phyloP scores from a whole-genome alignment of 208 protist genomes.

The Tritrichomonas musculus region DNA sequence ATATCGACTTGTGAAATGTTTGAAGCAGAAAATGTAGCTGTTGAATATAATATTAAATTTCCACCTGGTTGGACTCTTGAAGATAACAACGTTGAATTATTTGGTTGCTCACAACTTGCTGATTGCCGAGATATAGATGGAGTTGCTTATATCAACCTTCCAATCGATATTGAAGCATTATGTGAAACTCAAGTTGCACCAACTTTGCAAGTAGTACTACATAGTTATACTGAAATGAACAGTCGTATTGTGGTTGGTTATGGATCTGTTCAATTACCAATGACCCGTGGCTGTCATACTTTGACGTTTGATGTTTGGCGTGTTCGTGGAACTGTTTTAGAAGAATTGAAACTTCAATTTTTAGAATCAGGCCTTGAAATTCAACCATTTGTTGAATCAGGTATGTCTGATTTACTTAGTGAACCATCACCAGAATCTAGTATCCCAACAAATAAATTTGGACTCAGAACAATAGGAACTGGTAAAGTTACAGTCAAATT shows the following conservation, averaged over 20 bases:
- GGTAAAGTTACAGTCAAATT: background rate
- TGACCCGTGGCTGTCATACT: background rate
- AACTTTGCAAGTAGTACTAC: background rate
- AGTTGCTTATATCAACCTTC: background rate
- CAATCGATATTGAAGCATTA: background rate
- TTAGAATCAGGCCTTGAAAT: background rate
- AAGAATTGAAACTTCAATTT: slow-evolving; percentile 1
- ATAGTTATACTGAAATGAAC: background rate
- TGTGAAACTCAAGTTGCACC: background rate
- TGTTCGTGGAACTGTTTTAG: background rate
- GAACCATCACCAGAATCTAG: background rate
- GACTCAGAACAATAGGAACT: background rate
- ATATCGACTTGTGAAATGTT: background rate
- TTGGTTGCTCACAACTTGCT: background rate
- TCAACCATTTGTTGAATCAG: background rate
- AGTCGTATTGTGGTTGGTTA: background rate
- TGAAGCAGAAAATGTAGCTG: background rate
- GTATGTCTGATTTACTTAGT: background rate
- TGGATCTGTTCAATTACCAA: background rate
- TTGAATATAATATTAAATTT: background rate
- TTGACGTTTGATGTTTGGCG: background rate
- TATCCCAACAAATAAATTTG: background rate
- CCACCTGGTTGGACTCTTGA: background rate
- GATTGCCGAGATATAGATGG: background rate
- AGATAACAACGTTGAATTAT: background rate